Percentiles rank a stretch among this genome's conserved stretches.
Evolutionary conservation across 2,329 filamentous ascomycete species (phyloP).

Genomic region (Cordyceps javanica): DNA sequence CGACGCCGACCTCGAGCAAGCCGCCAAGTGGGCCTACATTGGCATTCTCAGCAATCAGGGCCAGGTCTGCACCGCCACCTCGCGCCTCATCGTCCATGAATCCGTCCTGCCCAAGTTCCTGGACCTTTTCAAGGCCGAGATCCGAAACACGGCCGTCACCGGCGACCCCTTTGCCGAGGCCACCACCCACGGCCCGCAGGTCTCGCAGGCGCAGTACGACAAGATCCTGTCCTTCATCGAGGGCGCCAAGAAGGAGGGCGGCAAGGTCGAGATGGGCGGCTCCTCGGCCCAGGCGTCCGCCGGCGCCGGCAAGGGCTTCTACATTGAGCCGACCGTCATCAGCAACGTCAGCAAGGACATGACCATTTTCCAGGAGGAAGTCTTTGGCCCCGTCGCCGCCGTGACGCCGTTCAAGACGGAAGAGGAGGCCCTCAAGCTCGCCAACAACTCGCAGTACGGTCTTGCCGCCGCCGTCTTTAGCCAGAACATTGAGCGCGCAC

Average conservation of each 20-base stretch:
- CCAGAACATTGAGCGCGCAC: slow-evolving; percentile 45
- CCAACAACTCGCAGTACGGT: slow-evolving; percentile 52
- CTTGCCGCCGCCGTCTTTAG: slow-evolving; percentile 58
- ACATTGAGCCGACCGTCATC: slow-evolving; percentile 41
- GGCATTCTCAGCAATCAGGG: slow-evolving; percentile 56
- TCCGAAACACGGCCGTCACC: slow-evolving; percentile 54
- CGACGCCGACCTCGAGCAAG: slow-evolving; percentile 60
- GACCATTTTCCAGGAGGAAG: slow-evolving; percentile 40
- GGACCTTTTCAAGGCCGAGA: slow-evolving; percentile 51
- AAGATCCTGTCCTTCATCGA: slow-evolving; percentile 65
- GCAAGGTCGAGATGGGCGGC: slow-evolving; percentile 59
- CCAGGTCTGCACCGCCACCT: slow-evolving; percentile 60
- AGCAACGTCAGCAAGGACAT: slow-evolving; percentile 35
- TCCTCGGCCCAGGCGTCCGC: slow-evolving; percentile 34
- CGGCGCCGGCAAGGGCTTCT: slow-evolving; percentile 37
- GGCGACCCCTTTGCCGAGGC: slow-evolving; percentile 64
- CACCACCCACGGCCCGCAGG: slow-evolving; percentile 70
- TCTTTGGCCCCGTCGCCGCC: slow-evolving; percentile 40
- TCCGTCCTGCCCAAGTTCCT: slow-evolving; percentile 58
- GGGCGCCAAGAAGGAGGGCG: slow-evolving; percentile 63
- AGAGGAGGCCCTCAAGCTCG: slow-evolving; percentile 34
- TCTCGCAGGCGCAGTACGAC: slow-evolving; percentile 65
- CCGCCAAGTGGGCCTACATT: slow-evolving; percentile 51
- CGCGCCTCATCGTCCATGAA: slow-evolving; percentile 59
- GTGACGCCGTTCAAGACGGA: slow-evolving; percentile 37